Evolutionary conservation across 2,329 filamentous ascomycete species (phyloP).

Genomic region (Pseudogymnoascus sp.): DNA sequence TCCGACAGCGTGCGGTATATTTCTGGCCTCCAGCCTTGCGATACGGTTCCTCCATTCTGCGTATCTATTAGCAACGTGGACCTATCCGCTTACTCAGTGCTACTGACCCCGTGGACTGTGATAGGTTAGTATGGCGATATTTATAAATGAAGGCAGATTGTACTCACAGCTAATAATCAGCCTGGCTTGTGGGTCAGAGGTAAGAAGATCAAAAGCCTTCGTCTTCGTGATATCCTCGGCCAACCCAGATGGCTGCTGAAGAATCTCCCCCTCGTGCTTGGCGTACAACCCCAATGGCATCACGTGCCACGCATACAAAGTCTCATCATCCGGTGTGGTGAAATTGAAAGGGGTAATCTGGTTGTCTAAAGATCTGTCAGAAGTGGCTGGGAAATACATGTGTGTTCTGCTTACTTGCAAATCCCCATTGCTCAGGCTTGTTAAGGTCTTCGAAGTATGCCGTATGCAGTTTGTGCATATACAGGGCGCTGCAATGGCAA

Average conservation of each 20-base stretch:
- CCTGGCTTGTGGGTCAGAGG: conserved; percentile 52
- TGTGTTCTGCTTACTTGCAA: conserved; percentile 54
- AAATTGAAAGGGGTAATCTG: conserved; percentile 84
- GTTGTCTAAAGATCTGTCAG: conserved; percentile 47
- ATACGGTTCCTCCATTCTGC: conserved; percentile 78
- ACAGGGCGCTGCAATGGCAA: conserved; percentile 51
- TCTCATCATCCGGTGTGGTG: conserved; percentile 64
- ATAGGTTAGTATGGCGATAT: conserved; percentile 25
- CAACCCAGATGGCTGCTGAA: conserved; percentile 36
- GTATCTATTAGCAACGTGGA: conserved; percentile 8
- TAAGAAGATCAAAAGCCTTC: conserved; percentile 53
- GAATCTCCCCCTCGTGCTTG: conserved; percentile 57
- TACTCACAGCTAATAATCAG: conserved; percentile 56
- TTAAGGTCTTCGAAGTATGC: conserved; percentile 65
- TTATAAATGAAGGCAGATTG: conserved; percentile 19
- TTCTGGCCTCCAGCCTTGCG: conserved; percentile 65
- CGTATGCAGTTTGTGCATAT: conserved; percentile 72
- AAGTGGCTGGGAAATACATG: not conserved
- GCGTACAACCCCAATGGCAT: conserved; percentile 70
- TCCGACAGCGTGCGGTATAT: conserved; percentile 71
- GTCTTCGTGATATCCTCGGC: conserved; percentile 46
- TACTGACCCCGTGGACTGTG: conserved; percentile 54
- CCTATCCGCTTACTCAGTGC: not conserved
- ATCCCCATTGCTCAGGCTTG: conserved; percentile 74
- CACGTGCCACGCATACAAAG: conserved; percentile 84